A percentile compares a stretch with the other conserved stretches of the same genome.
Evolutionary conservation across 2,329 filamentous ascomycete species (phyloP).

Genomic region (Fusarium temperatum): DNA sequence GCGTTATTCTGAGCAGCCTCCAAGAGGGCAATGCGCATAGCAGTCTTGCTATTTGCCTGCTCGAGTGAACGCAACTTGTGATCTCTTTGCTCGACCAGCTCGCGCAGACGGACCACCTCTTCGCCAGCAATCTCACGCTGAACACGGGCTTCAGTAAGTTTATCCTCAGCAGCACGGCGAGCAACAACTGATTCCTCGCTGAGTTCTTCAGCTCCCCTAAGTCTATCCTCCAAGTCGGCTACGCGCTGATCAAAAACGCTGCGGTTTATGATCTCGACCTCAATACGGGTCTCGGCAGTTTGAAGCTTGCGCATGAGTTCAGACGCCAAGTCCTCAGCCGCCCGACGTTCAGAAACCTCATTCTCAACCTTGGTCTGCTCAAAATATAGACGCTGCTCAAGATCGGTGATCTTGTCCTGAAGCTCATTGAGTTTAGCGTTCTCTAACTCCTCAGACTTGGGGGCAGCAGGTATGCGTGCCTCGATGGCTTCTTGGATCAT

Average conservation of each 20-base stretch:
- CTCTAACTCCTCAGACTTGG: constrained; percentile 61
- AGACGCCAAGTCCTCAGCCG: constrained; percentile 62
- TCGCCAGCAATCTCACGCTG: constrained; percentile 75
- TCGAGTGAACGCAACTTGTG: constrained; percentile 70
- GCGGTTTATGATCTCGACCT: constrained; percentile 69
- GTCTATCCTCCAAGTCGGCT: constrained; percentile 73
- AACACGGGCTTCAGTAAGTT: constrained; percentile 75
- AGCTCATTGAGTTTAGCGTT: constrained; percentile 66
- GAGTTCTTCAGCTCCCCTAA: constrained; percentile 69
- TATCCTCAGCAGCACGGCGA: constrained; percentile 76
- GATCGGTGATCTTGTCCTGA: constrained; percentile 65
- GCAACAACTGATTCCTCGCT: constrained; percentile 70
- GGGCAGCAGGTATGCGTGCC: constrained; percentile 62
- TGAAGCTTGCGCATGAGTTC: constrained; percentile 65
- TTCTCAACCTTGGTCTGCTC: constrained; percentile 60
- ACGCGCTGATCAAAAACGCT: constrained; percentile 69
- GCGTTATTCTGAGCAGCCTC: constrained; percentile 71
- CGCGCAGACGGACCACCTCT: constrained; percentile 74
- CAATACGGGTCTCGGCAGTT: constrained; percentile 65
- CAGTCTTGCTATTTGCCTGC: constrained; percentile 61
- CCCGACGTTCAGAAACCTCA: constrained; percentile 59
- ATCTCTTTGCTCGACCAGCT: constrained; percentile 75
- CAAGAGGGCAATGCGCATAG: constrained; percentile 71
- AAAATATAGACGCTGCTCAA: constrained; percentile 64
- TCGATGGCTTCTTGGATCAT: constrained; percentile 72